These are phyloP conservation scores for Pyrenopolyporus hunteri DNA, from an alignment of 495 filamentous ascomycete genomes.

Conservation along the genomic window DNA sequence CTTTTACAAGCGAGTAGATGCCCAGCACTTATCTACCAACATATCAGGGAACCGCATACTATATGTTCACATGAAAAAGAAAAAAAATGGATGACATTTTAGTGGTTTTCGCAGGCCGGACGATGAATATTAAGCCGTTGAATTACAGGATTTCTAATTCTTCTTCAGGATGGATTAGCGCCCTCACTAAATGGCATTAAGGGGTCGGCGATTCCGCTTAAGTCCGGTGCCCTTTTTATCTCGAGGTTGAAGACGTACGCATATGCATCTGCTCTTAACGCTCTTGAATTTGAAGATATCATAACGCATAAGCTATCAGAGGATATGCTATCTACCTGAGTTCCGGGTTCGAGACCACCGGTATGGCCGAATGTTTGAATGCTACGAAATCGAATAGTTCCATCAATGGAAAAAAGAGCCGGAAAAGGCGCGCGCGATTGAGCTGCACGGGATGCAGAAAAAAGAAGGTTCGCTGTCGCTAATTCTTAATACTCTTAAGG, in stretches of 20 bases:
- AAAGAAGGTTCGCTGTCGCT: slow-evolving; percentile 32
- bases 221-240: slow-evolving; percentile 3
- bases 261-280: neutral
- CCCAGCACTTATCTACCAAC: too few relatives aligned
- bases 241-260: too few relatives aligned
- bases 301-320: neutral
- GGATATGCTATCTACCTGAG: slow-evolving; percentile 1
- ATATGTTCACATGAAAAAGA: too few relatives aligned
- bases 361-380: neutral
- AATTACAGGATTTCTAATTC: too few relatives aligned
- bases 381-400: neutral
- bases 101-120: too few relatives aligned
- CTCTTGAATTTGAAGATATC: neutral
- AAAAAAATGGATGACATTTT: too few relatives aligned
- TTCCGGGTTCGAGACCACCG: neutral
- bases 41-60: too few relatives aligned
- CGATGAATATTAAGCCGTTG: too few relatives aligned
- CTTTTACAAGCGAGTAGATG: too few relatives aligned
- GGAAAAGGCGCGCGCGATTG: slow-evolving; percentile 31
- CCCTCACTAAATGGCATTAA: too few relatives aligned
- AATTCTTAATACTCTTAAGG: neutral
- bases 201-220: slow-evolving; percentile 12
- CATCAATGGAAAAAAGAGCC: slow-evolving; percentile 2
- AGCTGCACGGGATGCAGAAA: slow-evolving; percentile 38
- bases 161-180: too few relatives aligned